Evolutionary conservation across 2,329 filamentous ascomycete species (phyloP), one percentile per base, ranked within the genome.

Genomic region (Chalaropsis thielavioides): DNA sequence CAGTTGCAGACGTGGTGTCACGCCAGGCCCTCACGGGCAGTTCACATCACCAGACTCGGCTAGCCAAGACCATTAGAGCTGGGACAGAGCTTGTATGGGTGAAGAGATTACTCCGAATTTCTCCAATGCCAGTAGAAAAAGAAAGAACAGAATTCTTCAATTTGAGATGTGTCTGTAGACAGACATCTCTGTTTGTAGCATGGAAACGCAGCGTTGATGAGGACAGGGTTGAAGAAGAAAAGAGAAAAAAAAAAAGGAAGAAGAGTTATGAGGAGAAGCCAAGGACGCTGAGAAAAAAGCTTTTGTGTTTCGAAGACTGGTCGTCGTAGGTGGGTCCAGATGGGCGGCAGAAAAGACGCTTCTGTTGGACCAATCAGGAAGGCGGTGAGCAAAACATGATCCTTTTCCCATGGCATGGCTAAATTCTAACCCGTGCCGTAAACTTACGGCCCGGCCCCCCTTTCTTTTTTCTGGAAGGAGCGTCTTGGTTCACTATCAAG

Each of bases 71-170:
- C 41, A 58, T 43, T 35, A 27, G 44, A 24, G 59, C 43, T 46
- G 51, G n/a, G 58, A 41, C 73, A 74, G 76, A 75, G 75, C 73
- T 77, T 74, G 71, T 72, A 74, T 72, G 72, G 68, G 64, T 69
- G 74, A 90, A 89, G 90, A 92, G 88, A 92, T 86, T 94, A 88
- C 90, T 94, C 90, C 89, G 89, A 94, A 92, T 94, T 94, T 94
- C 89, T 90, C 89, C 92, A 90, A 90, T 92, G 90, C 89, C 78
- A 69, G 64, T 64, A 43, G 19, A 69, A 72, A 58, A 56, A 66
- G 27, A 61, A 62, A 61, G 62, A 68, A 31, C 51, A n/a, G 38
- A 63, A 62, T 64, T 46, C 62, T 5, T 38, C 44, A 44, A 22
- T 70, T 73, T 61, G 72, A 72, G 70, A 69, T 69, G 69, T 70